Evolutionary conservation across 2,329 filamentous ascomycete species (phyloP).

Genomic region (Colletotrichum sp.): DNA sequence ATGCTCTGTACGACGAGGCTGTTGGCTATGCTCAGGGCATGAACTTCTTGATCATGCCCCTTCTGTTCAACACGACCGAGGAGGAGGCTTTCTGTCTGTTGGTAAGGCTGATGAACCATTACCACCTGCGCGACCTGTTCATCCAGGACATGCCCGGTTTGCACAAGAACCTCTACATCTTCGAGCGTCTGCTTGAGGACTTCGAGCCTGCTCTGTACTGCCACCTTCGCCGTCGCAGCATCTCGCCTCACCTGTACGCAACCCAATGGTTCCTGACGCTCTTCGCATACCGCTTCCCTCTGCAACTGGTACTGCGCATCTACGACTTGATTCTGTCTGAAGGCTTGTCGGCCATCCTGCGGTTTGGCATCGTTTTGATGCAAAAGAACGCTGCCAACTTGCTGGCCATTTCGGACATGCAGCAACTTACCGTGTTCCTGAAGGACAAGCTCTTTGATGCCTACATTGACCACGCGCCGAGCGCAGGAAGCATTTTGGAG

Average conservation of each 20-base stretch:
- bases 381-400: slow-evolving; percentile 85
- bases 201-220: slow-evolving; percentile 93
- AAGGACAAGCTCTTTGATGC: slow-evolving; percentile 96
- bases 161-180: slow-evolving; percentile 92
- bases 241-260: slow-evolving; percentile 91
- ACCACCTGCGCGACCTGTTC: slow-evolving; percentile 90
- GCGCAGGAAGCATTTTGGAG: slow-evolving; percentile 90
- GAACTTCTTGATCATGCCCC: slow-evolving; percentile 97
- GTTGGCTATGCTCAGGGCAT: slow-evolving; percentile 98
- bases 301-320: slow-evolving; percentile 94
- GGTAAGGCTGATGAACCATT: slow-evolving; percentile 95
- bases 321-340: slow-evolving; percentile 96
- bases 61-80: slow-evolving; percentile 98
- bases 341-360: slow-evolving; percentile 89
- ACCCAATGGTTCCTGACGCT: slow-evolving; percentile 99
- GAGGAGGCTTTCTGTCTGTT: slow-evolving; percentile 95
- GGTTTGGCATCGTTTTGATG: slow-evolving; percentile 95
- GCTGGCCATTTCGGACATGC: slow-evolving; percentile 89
- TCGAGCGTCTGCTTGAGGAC: slow-evolving; percentile 92
- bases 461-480: slow-evolving; percentile 94
- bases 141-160: slow-evolving; percentile 95
- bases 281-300: slow-evolving; percentile 97
- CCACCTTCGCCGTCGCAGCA: slow-evolving; percentile 85
- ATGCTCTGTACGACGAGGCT: slow-evolving; percentile 91
- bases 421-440: slow-evolving; percentile 83